Conservation (phyloP, 768 basidiomycete genomes). For the Hemileccinum rubropunctum region DNA sequence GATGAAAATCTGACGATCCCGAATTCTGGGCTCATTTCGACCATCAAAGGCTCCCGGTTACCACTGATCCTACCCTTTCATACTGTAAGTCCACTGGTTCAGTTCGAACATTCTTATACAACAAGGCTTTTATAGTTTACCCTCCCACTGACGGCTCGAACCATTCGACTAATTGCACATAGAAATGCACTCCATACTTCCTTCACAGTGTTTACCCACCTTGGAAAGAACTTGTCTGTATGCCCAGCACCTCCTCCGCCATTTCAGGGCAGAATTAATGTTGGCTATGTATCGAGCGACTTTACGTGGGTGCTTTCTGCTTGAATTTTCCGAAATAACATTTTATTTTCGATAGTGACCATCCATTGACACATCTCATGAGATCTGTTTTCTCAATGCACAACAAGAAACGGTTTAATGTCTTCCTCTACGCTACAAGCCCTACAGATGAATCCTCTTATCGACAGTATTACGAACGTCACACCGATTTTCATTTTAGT, state of each 20-base stretch:
- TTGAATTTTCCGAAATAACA: neutral
- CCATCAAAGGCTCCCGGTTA: slow-evolving; percentile 31
- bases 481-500: slow-evolving; percentile 35
- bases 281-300: slow-evolving; percentile 50
- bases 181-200: slow-evolving; percentile 46
- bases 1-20: slow-evolving; percentile 14
- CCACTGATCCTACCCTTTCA: slow-evolving; percentile 50
- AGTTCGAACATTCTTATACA: neutral
- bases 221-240: slow-evolving; percentile 25
- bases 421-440: slow-evolving; percentile 49
- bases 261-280: slow-evolving; percentile 36
- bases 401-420: slow-evolving; percentile 36
- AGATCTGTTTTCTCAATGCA: slow-evolving; percentile 48
- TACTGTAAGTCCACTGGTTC: slow-evolving; percentile 32
- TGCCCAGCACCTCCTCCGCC: slow-evolving; percentile 44
- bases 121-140: slow-evolving; percentile 38
- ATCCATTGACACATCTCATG: slow-evolving; percentile 52
- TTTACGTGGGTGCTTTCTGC: slow-evolving; percentile 35
- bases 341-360: slow-evolving; percentile 34
- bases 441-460: slow-evolving; percentile 45
- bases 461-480: slow-evolving; percentile 41
- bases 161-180: slow-evolving; percentile 45
- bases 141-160: slow-evolving; percentile 40
- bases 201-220: slow-evolving; percentile 38
- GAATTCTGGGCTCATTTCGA: slow-evolving; percentile 16